Evolutionary conservation across 2,329 filamentous ascomycete species (phyloP).

Genomic region (Pyrenochaeta sp.): DNA sequence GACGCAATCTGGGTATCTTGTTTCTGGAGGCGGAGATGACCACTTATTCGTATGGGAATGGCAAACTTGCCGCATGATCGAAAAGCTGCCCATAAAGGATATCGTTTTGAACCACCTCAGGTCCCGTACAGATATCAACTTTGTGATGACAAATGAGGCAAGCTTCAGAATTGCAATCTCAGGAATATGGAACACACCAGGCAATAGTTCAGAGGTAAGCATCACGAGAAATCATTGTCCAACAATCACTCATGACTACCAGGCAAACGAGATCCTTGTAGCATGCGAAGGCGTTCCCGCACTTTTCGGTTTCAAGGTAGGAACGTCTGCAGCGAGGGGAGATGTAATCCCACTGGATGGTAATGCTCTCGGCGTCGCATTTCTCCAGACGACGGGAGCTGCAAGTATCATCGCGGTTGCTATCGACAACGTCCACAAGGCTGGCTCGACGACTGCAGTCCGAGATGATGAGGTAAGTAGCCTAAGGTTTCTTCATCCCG

Average conservation of each 20-base stretch:
- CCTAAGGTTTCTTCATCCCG: constrained; percentile 1
- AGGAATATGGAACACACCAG: constrained; percentile 58
- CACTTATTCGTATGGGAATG: constrained; percentile 86
- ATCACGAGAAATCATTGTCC: constrained; percentile 27
- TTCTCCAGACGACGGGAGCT: constrained; percentile 22
- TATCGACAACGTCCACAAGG: constrained; percentile 62
- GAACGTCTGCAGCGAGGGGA: constrained; percentile 52
- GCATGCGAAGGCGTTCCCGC: constrained; percentile 62
- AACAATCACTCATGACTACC: constrained; percentile 8
- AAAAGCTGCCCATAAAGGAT: constrained; percentile 58
- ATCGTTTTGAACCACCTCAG: constrained; percentile 29
- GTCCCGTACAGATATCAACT: constrained; percentile 21
- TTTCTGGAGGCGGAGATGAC: constrained; percentile 88
- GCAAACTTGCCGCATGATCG: constrained; percentile 64
- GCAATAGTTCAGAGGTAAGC: constrained; percentile 50
- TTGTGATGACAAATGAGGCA: constrained; percentile 15
- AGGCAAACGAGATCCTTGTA: constrained; percentile 47
- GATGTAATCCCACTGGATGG: constrained; percentile 63
- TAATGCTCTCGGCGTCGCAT: constrained; percentile 69
- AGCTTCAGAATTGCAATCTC: constrained; percentile 57
- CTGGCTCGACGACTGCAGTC: constrained; percentile 58
- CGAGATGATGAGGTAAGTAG: constrained; percentile 40
- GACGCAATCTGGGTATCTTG: constrained; percentile 68
- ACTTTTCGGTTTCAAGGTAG: constrained; percentile 69
- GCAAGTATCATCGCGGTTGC: constrained; percentile 55